phyloP scores from a whole-genome alignment of 306 rosid genomes.

The Prosopis cineraria region DNA sequence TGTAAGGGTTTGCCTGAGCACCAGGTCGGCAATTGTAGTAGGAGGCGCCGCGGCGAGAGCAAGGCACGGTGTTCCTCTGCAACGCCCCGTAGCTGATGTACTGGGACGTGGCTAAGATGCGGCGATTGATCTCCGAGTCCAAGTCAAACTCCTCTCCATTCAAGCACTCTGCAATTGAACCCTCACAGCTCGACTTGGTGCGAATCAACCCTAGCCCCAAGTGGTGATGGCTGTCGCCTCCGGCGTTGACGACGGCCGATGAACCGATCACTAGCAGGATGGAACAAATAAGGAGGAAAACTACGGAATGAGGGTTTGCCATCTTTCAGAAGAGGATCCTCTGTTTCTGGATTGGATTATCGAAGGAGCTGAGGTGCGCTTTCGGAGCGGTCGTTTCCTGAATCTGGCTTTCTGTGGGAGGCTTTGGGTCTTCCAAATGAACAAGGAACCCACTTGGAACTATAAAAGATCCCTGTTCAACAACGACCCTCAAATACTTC shows the following conservation, averaged over 20 bases:
- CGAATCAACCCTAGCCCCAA: conserved; percentile 46
- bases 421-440: background rate
- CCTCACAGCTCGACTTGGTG: conserved; percentile 50
- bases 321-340: conserved; percentile 34
- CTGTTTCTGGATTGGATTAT: background rate
- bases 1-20: conserved; percentile 86
- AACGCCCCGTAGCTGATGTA: conserved; percentile 99
- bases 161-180: conserved; percentile 68
- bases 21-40: conserved; percentile 83
- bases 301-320: conserved; percentile 44
- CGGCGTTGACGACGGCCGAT: conserved; percentile 47
- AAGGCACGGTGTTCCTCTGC: conserved; percentile 92
- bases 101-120: conserved; percentile 75
- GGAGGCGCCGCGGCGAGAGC: conserved; percentile 60
- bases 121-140: conserved; percentile 86
- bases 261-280: conserved; percentile 33
- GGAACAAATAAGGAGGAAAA: conserved; percentile 65
- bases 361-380: background rate
- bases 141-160: conserved; percentile 68
- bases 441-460: background rate
- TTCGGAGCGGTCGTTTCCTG: background rate
- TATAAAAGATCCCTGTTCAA: conserved; percentile 23
- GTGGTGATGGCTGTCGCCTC: conserved; percentile 33
- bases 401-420: background rate
- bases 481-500: conserved; percentile 23